Percentiles rank a stretch among this genome's conserved stretches.
These are phyloP conservation scores for Aspergillus chevalieri DNA, from an alignment of 2,329 filamentous ascomycete species.

Conservation along the genomic window DNA sequence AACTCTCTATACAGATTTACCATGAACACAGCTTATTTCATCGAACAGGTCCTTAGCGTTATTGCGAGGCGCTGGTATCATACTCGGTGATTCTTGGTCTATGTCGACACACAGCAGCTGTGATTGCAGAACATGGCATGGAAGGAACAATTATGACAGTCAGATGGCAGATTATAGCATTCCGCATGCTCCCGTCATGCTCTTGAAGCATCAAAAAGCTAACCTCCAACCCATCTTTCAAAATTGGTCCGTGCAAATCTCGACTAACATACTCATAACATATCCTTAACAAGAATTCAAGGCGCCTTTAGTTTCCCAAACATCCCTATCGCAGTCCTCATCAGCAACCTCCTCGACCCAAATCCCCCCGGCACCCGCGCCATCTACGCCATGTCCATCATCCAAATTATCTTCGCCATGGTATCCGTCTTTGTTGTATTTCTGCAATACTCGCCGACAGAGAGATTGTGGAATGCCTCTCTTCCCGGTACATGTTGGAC, in stretches of 20 bases:
- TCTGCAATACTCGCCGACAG: constrained; percentile 17
- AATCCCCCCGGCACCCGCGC: constrained; percentile 12
- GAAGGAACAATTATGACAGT: constrained; percentile 12
- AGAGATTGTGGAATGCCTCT: constrained; percentile 17
- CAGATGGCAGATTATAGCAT: constrained; percentile 22
- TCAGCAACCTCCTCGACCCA: constrained; percentile 20
- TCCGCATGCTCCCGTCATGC: constrained; percentile 8
- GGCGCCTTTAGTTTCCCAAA: constrained; percentile 24
- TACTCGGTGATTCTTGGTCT: constrained; percentile 19
- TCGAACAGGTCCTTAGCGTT: constrained; percentile 17
- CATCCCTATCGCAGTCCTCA: constrained; percentile 22
- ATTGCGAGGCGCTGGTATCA: constrained; percentile 19
- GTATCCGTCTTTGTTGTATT: constrained; percentile 20
- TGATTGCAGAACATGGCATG: constrained; percentile 17
- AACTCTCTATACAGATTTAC: neutral
- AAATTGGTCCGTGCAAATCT: constrained; percentile 14
- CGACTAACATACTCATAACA: neutral
- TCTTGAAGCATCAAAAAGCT: neutral
- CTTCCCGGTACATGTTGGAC: constrained; percentile 15
- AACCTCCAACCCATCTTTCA: constrained; percentile 11
- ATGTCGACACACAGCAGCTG: constrained; percentile 20
- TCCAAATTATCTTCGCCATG: constrained; percentile 20
- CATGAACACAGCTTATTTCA: neutral
- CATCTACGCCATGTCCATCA: constrained; percentile 16
- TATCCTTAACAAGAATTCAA: neutral